Conservation (phyloP, 1,139 yeast genomes). For the Lizanozyma gosingica region DNA sequence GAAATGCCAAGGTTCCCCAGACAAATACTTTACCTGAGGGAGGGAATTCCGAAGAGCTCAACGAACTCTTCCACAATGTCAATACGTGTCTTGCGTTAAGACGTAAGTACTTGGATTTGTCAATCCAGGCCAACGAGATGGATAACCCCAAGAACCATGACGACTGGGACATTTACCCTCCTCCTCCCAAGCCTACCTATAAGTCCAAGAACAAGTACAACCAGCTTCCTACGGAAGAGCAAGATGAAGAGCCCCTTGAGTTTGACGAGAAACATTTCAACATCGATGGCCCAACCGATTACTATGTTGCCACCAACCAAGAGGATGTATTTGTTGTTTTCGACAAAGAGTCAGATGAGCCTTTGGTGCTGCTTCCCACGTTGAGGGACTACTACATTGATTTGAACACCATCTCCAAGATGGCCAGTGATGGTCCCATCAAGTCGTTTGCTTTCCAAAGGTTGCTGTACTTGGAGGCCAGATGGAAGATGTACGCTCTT, state of each 20-base stretch:
- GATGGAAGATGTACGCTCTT: slow-evolving; percentile 86
- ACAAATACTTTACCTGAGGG: slow-evolving; percentile 58
- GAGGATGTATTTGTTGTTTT: slow-evolving; percentile 66
- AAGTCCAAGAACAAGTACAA: slow-evolving; percentile 54
- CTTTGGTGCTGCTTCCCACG: slow-evolving; percentile 60
- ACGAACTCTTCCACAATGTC: slow-evolving; percentile 62
- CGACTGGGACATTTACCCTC: slow-evolving; percentile 79
- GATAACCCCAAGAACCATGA: slow-evolving; percentile 76
- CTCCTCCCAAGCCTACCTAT: slow-evolving; percentile 92
- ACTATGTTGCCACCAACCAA: slow-evolving; percentile 40
- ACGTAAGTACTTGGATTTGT: slow-evolving; percentile 61
- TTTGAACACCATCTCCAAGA: slow-evolving; percentile 56
- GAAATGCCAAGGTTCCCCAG: slow-evolving; percentile 14
- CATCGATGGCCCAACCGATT: slow-evolving; percentile 56
- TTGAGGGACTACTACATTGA: slow-evolving; percentile 79
- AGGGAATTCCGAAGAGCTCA: slow-evolving; percentile 59
- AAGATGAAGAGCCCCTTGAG: slow-evolving; percentile 15
- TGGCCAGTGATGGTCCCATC: slow-evolving; percentile 94
- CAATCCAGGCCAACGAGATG: slow-evolving; percentile 56
- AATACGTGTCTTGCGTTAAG: slow-evolving; percentile 67
- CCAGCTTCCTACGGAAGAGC: slow-evolving; percentile 31
- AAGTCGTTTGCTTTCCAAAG: slow-evolving; percentile 94
- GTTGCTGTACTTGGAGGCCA: slow-evolving; percentile 87
- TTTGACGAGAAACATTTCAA: not conserved
- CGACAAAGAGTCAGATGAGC: slow-evolving; percentile 20